Evolutionary conservation across 2,329 filamentous ascomycete species (phyloP), one percentile per base, ranked within the genome.

Genomic region (Lomentospora prolificans): DNA sequence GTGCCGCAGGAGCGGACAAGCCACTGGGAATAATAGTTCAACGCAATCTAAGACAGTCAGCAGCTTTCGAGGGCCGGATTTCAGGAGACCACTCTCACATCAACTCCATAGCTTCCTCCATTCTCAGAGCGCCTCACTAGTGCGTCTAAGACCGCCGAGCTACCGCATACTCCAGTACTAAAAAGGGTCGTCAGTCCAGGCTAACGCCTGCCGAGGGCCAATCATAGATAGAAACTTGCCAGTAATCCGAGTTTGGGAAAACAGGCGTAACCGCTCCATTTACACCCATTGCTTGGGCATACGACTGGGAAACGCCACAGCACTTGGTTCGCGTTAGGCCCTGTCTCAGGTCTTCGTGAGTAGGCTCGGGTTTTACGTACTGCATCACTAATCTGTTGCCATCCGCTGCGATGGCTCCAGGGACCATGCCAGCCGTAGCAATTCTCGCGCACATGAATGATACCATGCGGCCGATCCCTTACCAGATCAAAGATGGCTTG

Each of bases 291-390:
- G 74, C 74, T 31, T 69, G 62, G 0, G 74, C 76, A 59, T 72
- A 78, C 27, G 67, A 71, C 55, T 70, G 66, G 0, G 74, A 76
- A 0, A 78, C 70, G 27, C 76, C 76, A 55, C 66, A 70, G 56
- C 63, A 67, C 65, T 67, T 2, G n/a, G n/a, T n/a, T n/a, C n/a
- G n/a, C n/a, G n/a, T n/a, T n/a, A n/a, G n/a, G n/a, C n/a, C n/a
- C n/a, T n/a, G n/a, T n/a, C n/a, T n/a, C n/a, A n/a, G n/a, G n/a
- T n/a, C n/a, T n/a, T n/a, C n/a, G n/a, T n/a, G n/a, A n/a, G n/a
- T n/a, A n/a, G n/a, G 33, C 12, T 12, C 33, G 33, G 33, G 33
- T 39, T 39, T n/a, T 3, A 46, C 41, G 8, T 46, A 46, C 41
- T 9, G 41, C 41, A n/a, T 71, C 69, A 22, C 66, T 66, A 44